A percentile compares a stretch with the other conserved stretches of the same genome.
Evolutionary conservation across 116 monocot genomes (phyloP).

Genomic region (Phalaenopsis hybrid): DNA sequence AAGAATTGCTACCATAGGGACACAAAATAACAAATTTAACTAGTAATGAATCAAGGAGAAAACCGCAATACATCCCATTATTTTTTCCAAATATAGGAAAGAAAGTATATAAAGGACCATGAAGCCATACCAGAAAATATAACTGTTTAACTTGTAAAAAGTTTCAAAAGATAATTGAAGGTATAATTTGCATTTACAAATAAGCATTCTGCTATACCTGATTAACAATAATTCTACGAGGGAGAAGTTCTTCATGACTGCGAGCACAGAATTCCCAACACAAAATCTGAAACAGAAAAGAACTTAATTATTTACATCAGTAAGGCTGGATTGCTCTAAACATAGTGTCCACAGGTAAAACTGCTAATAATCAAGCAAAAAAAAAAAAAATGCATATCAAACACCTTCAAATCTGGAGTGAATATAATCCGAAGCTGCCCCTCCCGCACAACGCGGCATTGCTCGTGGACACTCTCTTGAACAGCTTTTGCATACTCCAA

Average conservation of each 20-base stretch:
- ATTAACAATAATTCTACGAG: constrained; percentile 66
- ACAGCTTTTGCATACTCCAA: constrained; percentile 80
- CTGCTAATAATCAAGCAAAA: not conserved
- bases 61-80: not conserved
- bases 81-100: not conserved
- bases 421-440: constrained; percentile 81
- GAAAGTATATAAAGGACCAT: not conserved
- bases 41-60: not conserved
- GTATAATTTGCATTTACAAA: not conserved
- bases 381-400: not conserved
- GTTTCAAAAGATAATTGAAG: not conserved
- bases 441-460: constrained; percentile 82
- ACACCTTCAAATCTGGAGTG: constrained; percentile 85
- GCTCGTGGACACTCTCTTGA: constrained; percentile 87
- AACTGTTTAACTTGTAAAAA: not conserved
- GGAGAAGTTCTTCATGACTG: constrained; percentile 78
- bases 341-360: not conserved
- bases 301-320: not conserved
- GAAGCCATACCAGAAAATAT: not conserved
- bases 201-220: constrained; percentile 43
- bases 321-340: not conserved
- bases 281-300: constrained; percentile 53
- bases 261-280: constrained; percentile 94
- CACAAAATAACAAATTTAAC: not conserved
- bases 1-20: not conserved